A percentile compares a stretch with the other conserved stretches of the same genome.
Conservation (phyloP, 148 eudicot genomes). For the Persicaria maculosa region DNA sequence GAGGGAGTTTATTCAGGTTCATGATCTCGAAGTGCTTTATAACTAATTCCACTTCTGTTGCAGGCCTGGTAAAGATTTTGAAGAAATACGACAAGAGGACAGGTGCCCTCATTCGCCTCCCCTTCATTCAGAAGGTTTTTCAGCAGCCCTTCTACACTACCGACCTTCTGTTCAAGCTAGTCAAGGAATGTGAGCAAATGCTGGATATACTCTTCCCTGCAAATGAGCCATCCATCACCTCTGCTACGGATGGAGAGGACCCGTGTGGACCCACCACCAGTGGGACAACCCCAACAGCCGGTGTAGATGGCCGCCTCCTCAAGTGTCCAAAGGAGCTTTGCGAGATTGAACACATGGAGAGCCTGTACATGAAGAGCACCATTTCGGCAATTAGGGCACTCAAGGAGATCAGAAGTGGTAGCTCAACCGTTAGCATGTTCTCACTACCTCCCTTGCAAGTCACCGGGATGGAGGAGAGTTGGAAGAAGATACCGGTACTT, state of each 20-base stretch:
- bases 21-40: not conserved
- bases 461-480: conserved; percentile 24
- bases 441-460: conserved; percentile 52
- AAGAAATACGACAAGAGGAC: conserved; percentile 65
- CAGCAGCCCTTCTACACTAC: conserved; percentile 56
- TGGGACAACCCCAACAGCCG: conserved; percentile 2
- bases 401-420: conserved; percentile 54
- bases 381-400: conserved; percentile 48
- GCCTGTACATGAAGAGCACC: conserved; percentile 41
- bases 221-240: conserved; percentile 21
- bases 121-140: conserved; percentile 58
- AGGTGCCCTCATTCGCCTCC: conserved; percentile 55
- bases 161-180: conserved; percentile 45
- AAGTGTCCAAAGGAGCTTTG: conserved; percentile 44
- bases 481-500: conserved; percentile 15
- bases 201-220: conserved; percentile 39
- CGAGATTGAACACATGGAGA: conserved; percentile 49
- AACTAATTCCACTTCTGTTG: not conserved
- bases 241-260: conserved; percentile 12
- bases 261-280: not conserved
- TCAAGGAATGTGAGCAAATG: conserved; percentile 53
- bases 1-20: not conserved
- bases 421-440: conserved; percentile 51
- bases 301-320: not conserved
- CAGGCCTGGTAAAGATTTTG: conserved; percentile 67